These are phyloP conservation scores for Tolypocladium paradoxum DNA, from an alignment of 2,329 filamentous ascomycete genomes.

Conservation along the genomic window DNA sequence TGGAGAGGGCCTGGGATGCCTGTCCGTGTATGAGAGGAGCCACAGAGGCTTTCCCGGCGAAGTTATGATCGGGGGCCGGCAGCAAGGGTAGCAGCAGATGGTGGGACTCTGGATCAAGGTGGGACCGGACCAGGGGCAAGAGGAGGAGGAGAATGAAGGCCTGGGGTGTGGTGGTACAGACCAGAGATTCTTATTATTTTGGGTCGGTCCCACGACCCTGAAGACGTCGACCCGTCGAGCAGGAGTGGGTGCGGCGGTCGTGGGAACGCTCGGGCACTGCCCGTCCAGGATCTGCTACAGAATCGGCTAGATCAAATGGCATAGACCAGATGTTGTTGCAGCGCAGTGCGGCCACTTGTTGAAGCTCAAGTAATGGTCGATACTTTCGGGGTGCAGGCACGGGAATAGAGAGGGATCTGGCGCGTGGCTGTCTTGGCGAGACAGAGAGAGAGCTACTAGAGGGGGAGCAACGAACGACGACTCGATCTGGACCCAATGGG, in stretches of 20 bases:
- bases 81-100: slow-evolving; percentile 4
- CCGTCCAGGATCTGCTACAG: slow-evolving; percentile 9
- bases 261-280: slow-evolving; percentile 9
- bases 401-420: background rate
- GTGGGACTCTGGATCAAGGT: slow-evolving; percentile 4
- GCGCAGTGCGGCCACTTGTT: background rate
- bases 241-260: slow-evolving; percentile 4
- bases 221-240: background rate
- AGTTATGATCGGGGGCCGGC: slow-evolving; percentile 6
- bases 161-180: slow-evolving; percentile 5
- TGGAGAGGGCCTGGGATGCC: background rate
- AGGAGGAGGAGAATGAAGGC: background rate
- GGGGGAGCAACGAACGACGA: background rate
- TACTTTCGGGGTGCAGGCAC: background rate
- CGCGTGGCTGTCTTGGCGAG: background rate
- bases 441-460: background rate
- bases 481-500: background rate
- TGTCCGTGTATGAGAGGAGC: background rate
- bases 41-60: slow-evolving; percentile 3
- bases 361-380: background rate
- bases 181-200: slow-evolving; percentile 5
- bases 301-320: slow-evolving; percentile 8
- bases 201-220: slow-evolving; percentile 1
- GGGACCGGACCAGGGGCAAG: slow-evolving; percentile 6
- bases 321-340: slow-evolving; percentile 6